phyloP scores from a whole-genome alignment of 78 protist species.

The Dictyostelium discoideum region DNA sequence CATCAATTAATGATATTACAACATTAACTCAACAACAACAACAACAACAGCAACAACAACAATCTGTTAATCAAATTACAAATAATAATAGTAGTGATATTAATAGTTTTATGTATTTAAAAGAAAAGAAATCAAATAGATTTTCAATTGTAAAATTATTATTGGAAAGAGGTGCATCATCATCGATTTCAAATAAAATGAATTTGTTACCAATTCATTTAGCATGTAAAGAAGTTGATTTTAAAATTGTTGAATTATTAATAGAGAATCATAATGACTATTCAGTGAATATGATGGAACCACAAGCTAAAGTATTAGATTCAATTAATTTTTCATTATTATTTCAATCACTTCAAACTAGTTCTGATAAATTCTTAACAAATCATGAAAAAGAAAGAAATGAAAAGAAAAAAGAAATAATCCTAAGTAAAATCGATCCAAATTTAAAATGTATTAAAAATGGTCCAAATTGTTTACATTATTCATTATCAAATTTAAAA shows the following conservation, averaged over 20 bases:
- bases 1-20: slow-evolving; percentile 28
- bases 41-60: background rate
- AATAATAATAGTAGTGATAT: background rate
- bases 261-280: background rate
- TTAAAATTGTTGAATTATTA: background rate
- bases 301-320: slow-evolving; percentile 27
- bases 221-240: slow-evolving; percentile 40
- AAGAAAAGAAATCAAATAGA: slow-evolving; percentile 31
- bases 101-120: slow-evolving; percentile 21
- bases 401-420: slow-evolving; percentile 4
- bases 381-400: slow-evolving; percentile 4
- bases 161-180: slow-evolving; percentile 21
- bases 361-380: background rate
- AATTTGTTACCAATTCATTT: slow-evolving; percentile 19
- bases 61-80: background rate
- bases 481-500: slow-evolving; percentile 9
- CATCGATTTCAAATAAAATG: background rate
- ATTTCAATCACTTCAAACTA: slow-evolving; percentile 20
- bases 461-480: slow-evolving; percentile 66
- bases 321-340: slow-evolving; percentile 5
- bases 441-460: slow-evolving; percentile 14
- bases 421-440: slow-evolving; percentile 9
- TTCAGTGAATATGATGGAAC: background rate
- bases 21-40: background rate
- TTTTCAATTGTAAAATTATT: background rate